These are phyloP conservation scores for Wilcoxina mikolae DNA, from an alignment of 495 filamentous ascomycete species.

Conservation along the genomic window DNA sequence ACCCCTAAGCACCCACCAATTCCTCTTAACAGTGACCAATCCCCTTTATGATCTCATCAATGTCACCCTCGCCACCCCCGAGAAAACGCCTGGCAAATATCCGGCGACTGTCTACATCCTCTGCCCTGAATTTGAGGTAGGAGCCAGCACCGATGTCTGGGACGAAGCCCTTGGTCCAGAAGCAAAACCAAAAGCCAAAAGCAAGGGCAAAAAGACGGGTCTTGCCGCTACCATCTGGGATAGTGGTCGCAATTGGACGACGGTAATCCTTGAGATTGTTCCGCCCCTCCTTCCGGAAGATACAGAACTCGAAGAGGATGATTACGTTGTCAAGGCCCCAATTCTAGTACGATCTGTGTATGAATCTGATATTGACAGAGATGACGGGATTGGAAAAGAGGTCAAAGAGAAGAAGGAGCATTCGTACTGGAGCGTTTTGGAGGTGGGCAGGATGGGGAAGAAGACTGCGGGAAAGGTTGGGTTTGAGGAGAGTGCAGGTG, in stretches of 20 bases:
- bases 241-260: constrained; percentile 85
- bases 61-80: constrained; percentile 74
- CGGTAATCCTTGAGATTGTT: constrained; percentile 77
- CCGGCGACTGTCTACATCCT: constrained; percentile 74
- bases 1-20: constrained; percentile 59
- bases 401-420: constrained; percentile 57
- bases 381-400: constrained; percentile 41
- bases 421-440: constrained; percentile 90
- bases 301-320: constrained; percentile 37
- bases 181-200: constrained; percentile 18
- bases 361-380: constrained; percentile 62
- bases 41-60: constrained; percentile 82
- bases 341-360: constrained; percentile 86
- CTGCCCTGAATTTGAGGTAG: constrained; percentile 87
- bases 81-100: constrained; percentile 62
- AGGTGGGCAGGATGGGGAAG: constrained; percentile 57
- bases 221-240: constrained; percentile 95
- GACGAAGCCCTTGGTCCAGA: constrained; percentile 63
- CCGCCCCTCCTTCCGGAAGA: constrained; percentile 41
- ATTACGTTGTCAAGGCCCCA: constrained; percentile 88
- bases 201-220: constrained; percentile 40
- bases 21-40: constrained; percentile 77
- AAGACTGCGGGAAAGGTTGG: not conserved
- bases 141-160: constrained; percentile 89
- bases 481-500: not conserved